Evolutionary conservation across 1,284 basidiomycete genomes (phyloP).

Genomic region (Cerioporus squamosus): DNA sequence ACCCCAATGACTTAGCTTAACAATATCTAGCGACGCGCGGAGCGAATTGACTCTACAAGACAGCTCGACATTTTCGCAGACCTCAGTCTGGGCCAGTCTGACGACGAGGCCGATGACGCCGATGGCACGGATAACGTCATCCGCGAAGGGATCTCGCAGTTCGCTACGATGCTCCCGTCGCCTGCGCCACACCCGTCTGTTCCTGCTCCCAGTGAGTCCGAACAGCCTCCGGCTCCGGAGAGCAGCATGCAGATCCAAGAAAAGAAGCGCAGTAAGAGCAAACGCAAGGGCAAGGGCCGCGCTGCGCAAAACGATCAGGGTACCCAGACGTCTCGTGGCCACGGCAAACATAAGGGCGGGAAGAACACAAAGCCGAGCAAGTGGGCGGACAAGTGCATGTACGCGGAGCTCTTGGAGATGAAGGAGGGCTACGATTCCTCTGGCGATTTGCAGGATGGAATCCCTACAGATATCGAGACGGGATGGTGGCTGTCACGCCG

Average conservation of each 20-base stretch:
- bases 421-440: conserved; percentile 34
- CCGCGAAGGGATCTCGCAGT: conserved; percentile 41
- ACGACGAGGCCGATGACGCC: conserved; percentile 49
- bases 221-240: conserved; percentile 26
- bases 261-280: conserved; percentile 39
- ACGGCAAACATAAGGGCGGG: conserved; percentile 2
- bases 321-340: no score
- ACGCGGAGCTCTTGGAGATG: conserved; percentile 82
- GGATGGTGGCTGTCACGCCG: conserved; percentile 67
- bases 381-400: conserved; percentile 85
- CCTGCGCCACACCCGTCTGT: not conserved
- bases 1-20: not conserved
- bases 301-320: conserved; percentile 28
- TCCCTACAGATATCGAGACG: conserved; percentile 68
- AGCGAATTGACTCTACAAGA: conserved; percentile 66
- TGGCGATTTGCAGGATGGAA: conserved; percentile 41
- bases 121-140: conserved; percentile 34
- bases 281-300: conserved; percentile 44
- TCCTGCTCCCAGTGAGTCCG: conserved; percentile 19
- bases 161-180: conserved; percentile 39
- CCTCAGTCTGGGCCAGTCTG: conserved; percentile 58
- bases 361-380: conserved; percentile 47
- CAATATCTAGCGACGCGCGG: conserved; percentile 51
- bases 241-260: conserved; percentile 23
- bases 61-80: conserved; percentile 70